Evolutionary conservation across 2,329 filamentous ascomycete species (phyloP).

Genomic region (Talaromyces sp.): DNA sequence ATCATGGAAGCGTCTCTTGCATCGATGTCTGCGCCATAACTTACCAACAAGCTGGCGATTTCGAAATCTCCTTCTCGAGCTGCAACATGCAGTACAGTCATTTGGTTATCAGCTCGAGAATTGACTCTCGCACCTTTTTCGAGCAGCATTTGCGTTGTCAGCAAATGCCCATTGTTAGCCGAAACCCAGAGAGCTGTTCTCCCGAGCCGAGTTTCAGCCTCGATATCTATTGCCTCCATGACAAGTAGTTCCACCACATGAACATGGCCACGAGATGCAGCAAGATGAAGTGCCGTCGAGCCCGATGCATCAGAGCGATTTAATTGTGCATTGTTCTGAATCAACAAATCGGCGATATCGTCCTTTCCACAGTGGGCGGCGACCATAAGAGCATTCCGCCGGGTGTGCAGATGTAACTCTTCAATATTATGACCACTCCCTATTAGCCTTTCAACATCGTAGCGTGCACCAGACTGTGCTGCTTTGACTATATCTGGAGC

Average conservation of each 20-base stretch:
- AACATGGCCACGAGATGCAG: conserved; percentile 33
- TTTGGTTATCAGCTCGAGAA: conserved; percentile 32
- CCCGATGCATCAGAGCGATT: conserved; percentile 30
- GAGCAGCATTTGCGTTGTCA: conserved; percentile 33
- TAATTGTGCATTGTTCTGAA: conserved; percentile 31
- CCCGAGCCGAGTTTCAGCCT: conserved; percentile 31
- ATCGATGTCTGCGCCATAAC: conserved; percentile 34
- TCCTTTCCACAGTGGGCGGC: conserved; percentile 41
- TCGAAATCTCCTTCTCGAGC: conserved; percentile 33
- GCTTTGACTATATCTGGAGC: conserved; percentile 37
- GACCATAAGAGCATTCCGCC: conserved; percentile 38
- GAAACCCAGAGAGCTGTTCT: conserved; percentile 38
- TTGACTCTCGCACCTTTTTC: conserved; percentile 33
- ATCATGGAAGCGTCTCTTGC: conserved; percentile 37
- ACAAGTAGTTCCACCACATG: conserved; percentile 29
- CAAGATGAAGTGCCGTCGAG: conserved; percentile 32
- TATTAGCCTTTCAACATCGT: conserved; percentile 34
- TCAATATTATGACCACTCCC: conserved; percentile 32
- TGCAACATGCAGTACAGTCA: conserved; percentile 36
- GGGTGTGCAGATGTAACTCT: conserved; percentile 29
- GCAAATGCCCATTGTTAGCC: conserved; percentile 33
- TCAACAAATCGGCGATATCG: conserved; percentile 33
- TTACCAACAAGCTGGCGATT: conserved; percentile 33
- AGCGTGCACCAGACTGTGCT: conserved; percentile 33
- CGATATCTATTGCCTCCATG: conserved; percentile 29